Evolutionary conservation across 2,329 filamentous ascomycete genomes (phyloP), one percentile per base, ranked within the genome.

Genomic region (Neurospora crassa): DNA sequence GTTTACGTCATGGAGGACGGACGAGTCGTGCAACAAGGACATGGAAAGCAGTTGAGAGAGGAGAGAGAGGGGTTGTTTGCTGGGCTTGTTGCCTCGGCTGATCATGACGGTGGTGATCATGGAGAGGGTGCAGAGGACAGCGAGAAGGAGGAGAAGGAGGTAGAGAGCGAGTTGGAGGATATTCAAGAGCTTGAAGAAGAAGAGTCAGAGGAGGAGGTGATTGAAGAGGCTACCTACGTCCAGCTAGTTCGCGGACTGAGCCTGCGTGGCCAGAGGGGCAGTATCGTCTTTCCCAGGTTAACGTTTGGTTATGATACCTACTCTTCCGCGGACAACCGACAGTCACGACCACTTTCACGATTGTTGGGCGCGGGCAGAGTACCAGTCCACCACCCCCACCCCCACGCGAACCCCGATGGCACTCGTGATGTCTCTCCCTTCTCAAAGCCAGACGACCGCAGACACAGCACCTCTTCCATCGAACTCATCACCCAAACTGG

Each of bases 1-100:
- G 86, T 96, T 0, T 97, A 94, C 75, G 86, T 97, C 12, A 82
- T 98, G 78, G 90, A 95, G 41, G 81, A 89, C 12, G 91, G 92
- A 0, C 78, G 78, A 0, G 83, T 97, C 0, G 86, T 91, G 0
- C 88, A 94, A 76, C 84, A 91, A 75, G 95, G 94, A 0, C 87
- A 88, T 72, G 86, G 88, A 34, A 82, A 82, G 63, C 82, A 87
- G 1, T 79, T 95, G 5, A 84, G 85, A 29, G 78, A 79, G 18
- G 79, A 83, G 34, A 73, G 75, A 29, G 79, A 78, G 5, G 84
- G 86, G 1, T 76, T 83, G 0, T 88, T 91, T 76, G 80, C 83
- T 1, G 78, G 80, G 0, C 79, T 87, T 29, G 71, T 81, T 2
- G 74, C 80, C 1, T 72, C 74, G 7, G 73, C 73, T 7, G 70